Percentiles rank a stretch among this genome's conserved stretches.
Conservation (phyloP, 2,329 filamentous ascomycete species). For the Aspergillus neotritici region DNA sequence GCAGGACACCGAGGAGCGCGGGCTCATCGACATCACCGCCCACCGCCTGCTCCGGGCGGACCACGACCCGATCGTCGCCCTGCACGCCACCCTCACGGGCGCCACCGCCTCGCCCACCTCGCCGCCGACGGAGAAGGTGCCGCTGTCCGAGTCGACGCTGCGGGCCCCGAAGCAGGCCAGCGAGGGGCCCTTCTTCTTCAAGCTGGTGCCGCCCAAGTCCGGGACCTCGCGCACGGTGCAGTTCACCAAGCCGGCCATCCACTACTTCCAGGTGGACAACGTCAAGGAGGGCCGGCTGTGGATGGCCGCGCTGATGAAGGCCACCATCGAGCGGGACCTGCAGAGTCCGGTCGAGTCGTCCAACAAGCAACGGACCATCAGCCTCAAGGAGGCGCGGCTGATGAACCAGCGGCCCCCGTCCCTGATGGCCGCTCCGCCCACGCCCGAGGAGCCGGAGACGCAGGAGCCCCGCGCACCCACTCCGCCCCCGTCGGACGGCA, state of each 20-base stretch:
- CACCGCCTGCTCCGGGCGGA: constrained; percentile 94
- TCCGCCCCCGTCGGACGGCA: constrained; percentile 21
- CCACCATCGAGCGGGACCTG: constrained; percentile 88
- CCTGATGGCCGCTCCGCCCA: constrained; percentile 59
- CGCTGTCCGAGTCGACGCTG: constrained; percentile 25
- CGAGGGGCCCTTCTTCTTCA: constrained; percentile 92
- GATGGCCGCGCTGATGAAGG: constrained; percentile 99
- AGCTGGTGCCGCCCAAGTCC: constrained; percentile 82
- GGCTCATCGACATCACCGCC: constrained; percentile 94
- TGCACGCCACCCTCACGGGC: constrained; percentile 88
- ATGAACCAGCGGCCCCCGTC: constrained; percentile 88
- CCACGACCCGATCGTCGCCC: constrained; percentile 79
- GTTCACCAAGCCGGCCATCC: constrained; percentile 94
- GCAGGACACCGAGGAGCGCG: constrained; percentile 85
- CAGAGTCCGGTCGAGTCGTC: constrained; percentile 75
- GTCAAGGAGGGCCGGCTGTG: constrained; percentile 81
- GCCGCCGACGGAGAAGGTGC: constrained; percentile 36
- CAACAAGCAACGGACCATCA: constrained; percentile 96
- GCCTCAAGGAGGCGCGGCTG: constrained; percentile 75
- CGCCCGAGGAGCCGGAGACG: constrained; percentile 21
- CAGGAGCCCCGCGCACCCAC: constrained; percentile 12
- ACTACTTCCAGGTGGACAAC: constrained; percentile 95
- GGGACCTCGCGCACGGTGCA: constrained; percentile 87
- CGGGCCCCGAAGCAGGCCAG: constrained; percentile 36
- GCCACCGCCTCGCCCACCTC: constrained; percentile 65